A percentile compares a stretch with the other conserved stretches of the same genome.
Evolutionary conservation across 768 basidiomycete genomes (phyloP).

Genomic region (Leccinum boreale): DNA sequence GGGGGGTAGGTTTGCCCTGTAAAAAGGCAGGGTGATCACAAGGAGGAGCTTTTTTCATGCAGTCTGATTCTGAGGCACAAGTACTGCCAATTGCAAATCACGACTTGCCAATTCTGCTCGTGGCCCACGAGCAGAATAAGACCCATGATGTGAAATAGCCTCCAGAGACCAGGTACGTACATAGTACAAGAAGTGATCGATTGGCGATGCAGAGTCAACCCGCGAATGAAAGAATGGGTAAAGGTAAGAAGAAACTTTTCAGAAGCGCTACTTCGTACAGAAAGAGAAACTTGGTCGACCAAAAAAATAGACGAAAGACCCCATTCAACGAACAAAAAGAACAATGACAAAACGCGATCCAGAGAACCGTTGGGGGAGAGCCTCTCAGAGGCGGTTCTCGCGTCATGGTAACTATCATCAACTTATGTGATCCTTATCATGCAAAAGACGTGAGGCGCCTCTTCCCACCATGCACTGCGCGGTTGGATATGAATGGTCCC

Average conservation of each 20-base stretch:
- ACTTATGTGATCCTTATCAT: background rate
- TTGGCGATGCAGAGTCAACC: background rate
- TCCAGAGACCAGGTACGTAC: background rate
- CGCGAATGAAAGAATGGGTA: background rate
- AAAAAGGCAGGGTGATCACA: no score
- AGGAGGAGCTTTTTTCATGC: background rate
- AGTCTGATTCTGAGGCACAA: background rate
- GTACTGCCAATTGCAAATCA: no score
- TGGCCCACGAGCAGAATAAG: background rate
- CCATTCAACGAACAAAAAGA: background rate
- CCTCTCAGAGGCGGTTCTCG: background rate
- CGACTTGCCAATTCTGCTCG: no score
- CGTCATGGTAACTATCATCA: background rate
- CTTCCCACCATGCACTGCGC: conserved; percentile 3
- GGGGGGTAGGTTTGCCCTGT: background rate
- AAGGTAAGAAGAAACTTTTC: background rate
- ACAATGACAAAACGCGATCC: background rate
- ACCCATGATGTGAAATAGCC: background rate
- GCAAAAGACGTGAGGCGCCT: background rate
- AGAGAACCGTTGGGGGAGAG: background rate
- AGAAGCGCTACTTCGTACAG: background rate
- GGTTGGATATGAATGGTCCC: background rate
- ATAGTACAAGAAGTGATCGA: background rate
- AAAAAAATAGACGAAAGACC: background rate
- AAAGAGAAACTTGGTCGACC: background rate